Conservation (phyloP, 805 yeast genomes). For the Martiniozyma abietophila region DNA sequence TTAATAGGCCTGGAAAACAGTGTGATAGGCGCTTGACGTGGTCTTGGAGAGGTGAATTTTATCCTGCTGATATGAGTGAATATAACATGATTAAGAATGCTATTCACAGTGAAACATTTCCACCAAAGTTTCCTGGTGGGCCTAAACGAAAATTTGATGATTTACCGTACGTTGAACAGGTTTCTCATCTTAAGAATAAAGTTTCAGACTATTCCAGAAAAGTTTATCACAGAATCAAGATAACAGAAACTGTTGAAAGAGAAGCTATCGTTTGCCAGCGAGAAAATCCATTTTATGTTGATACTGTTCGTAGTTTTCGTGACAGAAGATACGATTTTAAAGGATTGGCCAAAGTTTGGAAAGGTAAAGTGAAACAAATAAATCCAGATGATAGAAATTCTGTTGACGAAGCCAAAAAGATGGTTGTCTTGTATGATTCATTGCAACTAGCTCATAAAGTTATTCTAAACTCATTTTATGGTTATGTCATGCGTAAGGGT, state of each 20-base stretch:
- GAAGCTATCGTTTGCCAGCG: constrained; percentile 95
- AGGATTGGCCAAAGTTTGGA: constrained; percentile 90
- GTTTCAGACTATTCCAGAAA: constrained; percentile 77
- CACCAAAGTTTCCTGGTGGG: constrained; percentile 45
- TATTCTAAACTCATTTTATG: constrained; percentile 91
- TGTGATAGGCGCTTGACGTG: constrained; percentile 90
- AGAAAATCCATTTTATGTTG: constrained; percentile 93
- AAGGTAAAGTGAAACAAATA: constrained; percentile 59
- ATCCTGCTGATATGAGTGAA: constrained; percentile 85
- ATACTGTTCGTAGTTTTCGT: constrained; percentile 89
- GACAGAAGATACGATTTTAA: constrained; percentile 95
- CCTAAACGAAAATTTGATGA: constrained; percentile 66
- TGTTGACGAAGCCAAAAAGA: constrained; percentile 85
- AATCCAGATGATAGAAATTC: constrained; percentile 45
- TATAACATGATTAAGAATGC: constrained; percentile 84
- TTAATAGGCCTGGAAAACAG: constrained; percentile 86
- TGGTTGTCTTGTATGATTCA: constrained; percentile 90
- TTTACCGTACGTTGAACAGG: constrained; percentile 69
- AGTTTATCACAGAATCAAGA: constrained; percentile 72
- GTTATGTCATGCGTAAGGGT: constrained; percentile 98
- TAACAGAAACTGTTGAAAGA: constrained; percentile 74
- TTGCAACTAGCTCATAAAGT: constrained; percentile 95
- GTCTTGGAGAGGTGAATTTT: constrained; percentile 98
- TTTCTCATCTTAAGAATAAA: constrained; percentile 62
- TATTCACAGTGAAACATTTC: constrained; percentile 68